These are phyloP conservation scores for Blumeria graminis DNA, from an alignment of 2,329 filamentous ascomycete species.

Conservation along the genomic window DNA sequence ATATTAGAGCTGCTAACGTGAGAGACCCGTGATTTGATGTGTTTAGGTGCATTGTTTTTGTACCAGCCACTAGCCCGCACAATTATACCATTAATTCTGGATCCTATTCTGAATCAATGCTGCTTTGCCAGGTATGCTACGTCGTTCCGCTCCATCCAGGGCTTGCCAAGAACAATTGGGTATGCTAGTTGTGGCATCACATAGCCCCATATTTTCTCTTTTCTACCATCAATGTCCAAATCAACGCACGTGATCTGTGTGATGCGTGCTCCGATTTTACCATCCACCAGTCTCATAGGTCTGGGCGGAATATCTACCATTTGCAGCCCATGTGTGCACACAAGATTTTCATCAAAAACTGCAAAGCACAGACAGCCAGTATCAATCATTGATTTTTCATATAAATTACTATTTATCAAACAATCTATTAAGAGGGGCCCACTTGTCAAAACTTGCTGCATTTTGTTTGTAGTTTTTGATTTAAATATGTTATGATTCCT, in stretches of 20 bases:
- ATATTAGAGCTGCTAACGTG: not conserved
- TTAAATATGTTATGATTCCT: not conserved
- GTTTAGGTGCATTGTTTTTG: not conserved
- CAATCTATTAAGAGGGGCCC: too few species aligned
- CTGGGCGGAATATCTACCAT: not conserved
- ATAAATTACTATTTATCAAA: too few species aligned
- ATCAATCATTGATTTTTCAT: not conserved
- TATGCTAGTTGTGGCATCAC: not conserved
- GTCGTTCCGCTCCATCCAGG: not conserved
- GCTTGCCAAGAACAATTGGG: not conserved
- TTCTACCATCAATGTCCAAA: not conserved
- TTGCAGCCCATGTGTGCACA: not conserved
- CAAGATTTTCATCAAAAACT: slow-evolving; percentile 1
- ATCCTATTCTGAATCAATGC: not conserved
- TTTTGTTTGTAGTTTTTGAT: too few species aligned
- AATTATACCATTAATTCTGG: not conserved
- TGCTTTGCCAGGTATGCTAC: not conserved
- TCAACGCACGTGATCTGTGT: not conserved
- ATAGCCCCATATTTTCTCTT: not conserved
- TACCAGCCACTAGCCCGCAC: not conserved
- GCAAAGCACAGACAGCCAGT: not conserved
- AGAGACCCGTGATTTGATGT: not conserved
- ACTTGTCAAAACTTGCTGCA: too few species aligned
- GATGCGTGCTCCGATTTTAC: not conserved
- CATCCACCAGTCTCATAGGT: not conserved